phyloP scores from a whole-genome alignment of 2,329 filamentous ascomycete species.

The Dendrostoma leiphaemia region DNA sequence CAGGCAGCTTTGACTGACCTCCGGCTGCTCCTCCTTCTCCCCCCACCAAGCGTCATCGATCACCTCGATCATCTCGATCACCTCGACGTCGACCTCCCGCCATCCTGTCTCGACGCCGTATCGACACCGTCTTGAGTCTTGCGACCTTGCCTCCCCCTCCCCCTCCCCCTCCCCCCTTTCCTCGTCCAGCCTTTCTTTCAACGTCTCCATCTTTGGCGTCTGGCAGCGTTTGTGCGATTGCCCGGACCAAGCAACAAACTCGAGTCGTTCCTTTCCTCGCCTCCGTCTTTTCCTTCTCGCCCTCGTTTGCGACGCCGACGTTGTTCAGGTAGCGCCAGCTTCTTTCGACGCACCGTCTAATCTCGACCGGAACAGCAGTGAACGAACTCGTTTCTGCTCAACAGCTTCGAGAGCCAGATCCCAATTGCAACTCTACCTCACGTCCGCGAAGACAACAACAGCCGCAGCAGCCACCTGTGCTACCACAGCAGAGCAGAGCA shows the following conservation, averaged over 20 bases:
- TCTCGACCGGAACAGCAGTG: background rate
- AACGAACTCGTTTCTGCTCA: background rate
- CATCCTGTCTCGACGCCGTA: background rate
- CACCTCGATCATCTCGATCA: background rate
- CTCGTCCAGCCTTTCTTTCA: too few relatives aligned
- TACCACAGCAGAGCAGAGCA: background rate
- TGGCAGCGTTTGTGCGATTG: background rate
- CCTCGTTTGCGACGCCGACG: background rate
- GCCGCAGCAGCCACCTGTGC: background rate
- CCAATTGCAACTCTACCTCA: background rate
- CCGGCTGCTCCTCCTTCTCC: background rate
- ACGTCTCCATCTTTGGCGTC: too few relatives aligned
- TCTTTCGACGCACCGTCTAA: background rate
- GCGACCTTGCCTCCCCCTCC: background rate
- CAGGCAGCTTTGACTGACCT: background rate
- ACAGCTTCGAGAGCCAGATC: background rate
- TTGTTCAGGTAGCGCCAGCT: background rate
- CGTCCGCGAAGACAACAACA: background rate
- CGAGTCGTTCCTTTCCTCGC: slow-evolving; percentile 15
- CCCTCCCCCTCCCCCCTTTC: background rate
- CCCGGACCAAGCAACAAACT: slow-evolving; percentile 10
- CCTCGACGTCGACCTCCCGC: too few relatives aligned
- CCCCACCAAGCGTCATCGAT: background rate
- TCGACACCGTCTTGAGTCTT: background rate
- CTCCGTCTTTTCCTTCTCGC: background rate